Evolutionary conservation across 2,329 filamentous ascomycete genomes (phyloP).

Genomic region (Pyrenochaeta sp.): DNA sequence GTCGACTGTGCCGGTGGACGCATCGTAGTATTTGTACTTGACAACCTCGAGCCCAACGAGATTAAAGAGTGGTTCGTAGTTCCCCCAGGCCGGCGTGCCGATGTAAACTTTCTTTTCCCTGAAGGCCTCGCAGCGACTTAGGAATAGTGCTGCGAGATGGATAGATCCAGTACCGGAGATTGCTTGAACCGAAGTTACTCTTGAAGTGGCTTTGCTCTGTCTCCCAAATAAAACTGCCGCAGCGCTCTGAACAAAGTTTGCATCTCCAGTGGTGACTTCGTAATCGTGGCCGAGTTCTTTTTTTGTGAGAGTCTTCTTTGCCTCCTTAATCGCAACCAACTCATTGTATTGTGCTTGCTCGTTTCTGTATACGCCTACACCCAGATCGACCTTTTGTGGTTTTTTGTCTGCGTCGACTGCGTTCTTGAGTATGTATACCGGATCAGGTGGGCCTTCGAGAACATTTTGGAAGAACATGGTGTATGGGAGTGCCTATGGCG

Average conservation of each 20-base stretch:
- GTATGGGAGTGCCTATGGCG: no score
- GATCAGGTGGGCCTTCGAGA: conserved; percentile 35
- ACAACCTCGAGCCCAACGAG: conserved; percentile 36
- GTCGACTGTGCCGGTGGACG: conserved; percentile 29
- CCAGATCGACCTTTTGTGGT: conserved; percentile 46
- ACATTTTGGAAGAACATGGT: conserved; percentile 35
- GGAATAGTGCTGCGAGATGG: conserved; percentile 45
- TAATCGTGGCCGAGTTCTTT: conserved; percentile 32
- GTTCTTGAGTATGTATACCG: conserved; percentile 45
- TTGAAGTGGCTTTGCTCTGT: conserved; percentile 5
- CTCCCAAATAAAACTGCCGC: conserved; percentile 42
- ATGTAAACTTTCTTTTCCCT: conserved; percentile 37
- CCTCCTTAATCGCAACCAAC: conserved; percentile 31
- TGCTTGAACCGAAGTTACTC: conserved; percentile 48
- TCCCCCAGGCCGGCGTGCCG: conserved; percentile 45
- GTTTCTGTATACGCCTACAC: conserved; percentile 49
- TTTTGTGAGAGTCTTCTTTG: conserved; percentile 15
- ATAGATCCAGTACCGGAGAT: conserved; percentile 51
- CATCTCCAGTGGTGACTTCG: conserved; percentile 45
- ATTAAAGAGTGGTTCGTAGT: conserved; percentile 43
- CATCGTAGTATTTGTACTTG: conserved; percentile 43
- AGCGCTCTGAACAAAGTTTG: conserved; percentile 38
- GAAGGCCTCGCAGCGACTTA: conserved; percentile 29
- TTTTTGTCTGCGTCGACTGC: conserved; percentile 37
- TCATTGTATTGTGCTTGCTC: conserved; percentile 45